Evolutionary conservation across 202 grass and related monocot genomes (phyloP).

Genomic region (Digitaria exilis): DNA sequence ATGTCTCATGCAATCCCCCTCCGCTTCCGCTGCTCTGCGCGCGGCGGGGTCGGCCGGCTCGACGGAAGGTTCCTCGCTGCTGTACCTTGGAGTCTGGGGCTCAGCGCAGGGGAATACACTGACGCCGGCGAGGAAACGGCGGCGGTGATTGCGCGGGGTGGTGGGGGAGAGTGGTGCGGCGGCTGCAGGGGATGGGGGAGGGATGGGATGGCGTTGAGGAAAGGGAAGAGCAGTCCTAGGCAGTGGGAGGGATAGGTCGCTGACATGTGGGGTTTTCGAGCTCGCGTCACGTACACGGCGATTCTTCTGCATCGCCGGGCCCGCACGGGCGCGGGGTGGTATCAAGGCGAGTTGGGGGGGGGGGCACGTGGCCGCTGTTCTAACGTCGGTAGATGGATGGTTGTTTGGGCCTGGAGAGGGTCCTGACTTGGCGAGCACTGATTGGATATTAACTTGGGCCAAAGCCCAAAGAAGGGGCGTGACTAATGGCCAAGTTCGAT

Average conservation of each 20-base stretch:
- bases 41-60: neutral
- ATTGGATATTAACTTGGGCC: neutral
- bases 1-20: conserved; percentile 52
- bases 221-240: neutral
- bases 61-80: neutral
- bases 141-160: neutral
- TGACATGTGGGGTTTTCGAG: conserved; percentile 28
- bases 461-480: neutral
- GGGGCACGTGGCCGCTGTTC: conserved; percentile 14
- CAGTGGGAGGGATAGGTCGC: neutral
- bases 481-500: too few relatives aligned
- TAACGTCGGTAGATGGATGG: neutral
- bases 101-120: neutral
- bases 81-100: neutral
- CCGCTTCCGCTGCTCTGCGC: neutral
- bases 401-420: neutral
- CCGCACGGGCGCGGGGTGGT: neutral
- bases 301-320: neutral
- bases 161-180: conserved; percentile 33
- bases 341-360: neutral
- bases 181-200: conserved; percentile 8
- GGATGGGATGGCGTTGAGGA: conserved; percentile 43
- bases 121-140: conserved; percentile 15
- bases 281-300: neutral
- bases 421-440: neutral